Base-by-base conservation (phyloP, 306 rosid species). In the Betula pendula region DNA sequence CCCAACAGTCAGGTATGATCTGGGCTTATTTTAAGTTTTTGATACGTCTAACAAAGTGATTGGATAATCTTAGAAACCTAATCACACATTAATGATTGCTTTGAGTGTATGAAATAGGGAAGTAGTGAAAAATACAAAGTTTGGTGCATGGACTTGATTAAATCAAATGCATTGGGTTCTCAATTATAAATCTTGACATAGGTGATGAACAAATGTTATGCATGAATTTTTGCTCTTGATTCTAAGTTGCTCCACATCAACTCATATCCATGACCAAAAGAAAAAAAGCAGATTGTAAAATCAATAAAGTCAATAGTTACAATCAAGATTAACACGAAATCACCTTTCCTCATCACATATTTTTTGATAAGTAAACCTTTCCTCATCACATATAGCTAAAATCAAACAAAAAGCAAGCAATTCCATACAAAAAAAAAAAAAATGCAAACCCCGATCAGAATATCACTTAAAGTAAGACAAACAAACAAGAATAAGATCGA, bases 401-500 rank as follows among this genome's bases (percentile, higher is more conserved):
- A 33, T 63, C 47, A 63, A 15, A 65, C 70, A 35, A 19, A 45
- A 65, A 35, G 14, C 59, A 48, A 48, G 59, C 59, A 48, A 67
- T 40, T 20, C 15, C 49, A 43, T 17, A 14, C 73, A 29, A 29
- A 29, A 29, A 14, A 11, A 25, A 48, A 45, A 4, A 47, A 27
- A 48, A 19, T 42, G 38, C 11, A 59, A 48, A 24, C 70, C 45
- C 49, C 42, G 10, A 43, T 33, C 42, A 19, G 8, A 38, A 27
- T 20, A 49, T 45, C 19, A 71, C n/a, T 31, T 1, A 19, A 4
- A 11, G 51, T 6, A 2, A 71, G 11, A n/a, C 4, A 45, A 16
- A 17, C 29, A 45, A 52, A 48, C 52, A 47, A 58, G 68, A 45
- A 71, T 27, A 29, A n/a, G 47, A 72, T 72, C 43, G 24, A 45